A percentile compares a stretch with the other conserved stretches of the same genome.
These are phyloP conservation scores for Oryza officinalis DNA, from an alignment of 176 grass and related monocot genomes.

Conservation along the genomic window DNA sequence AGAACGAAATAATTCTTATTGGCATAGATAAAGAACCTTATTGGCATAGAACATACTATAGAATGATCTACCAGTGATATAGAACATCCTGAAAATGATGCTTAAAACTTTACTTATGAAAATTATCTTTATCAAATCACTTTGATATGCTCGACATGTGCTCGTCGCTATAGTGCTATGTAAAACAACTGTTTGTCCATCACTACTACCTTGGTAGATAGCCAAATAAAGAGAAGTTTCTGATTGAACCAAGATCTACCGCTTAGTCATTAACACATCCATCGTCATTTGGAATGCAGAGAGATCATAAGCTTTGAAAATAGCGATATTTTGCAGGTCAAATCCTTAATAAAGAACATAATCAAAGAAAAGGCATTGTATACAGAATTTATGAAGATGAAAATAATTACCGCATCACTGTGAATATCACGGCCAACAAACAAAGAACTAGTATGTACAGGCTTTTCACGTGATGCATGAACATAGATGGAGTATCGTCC, in stretches of 20 bases:
- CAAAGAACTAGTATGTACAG: conserved; percentile 80
- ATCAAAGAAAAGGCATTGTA: background rate
- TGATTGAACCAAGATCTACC: background rate
- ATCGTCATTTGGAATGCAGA: background rate
- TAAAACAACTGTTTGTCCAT: conserved; percentile 26
- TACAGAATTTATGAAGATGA: conserved; percentile 17
- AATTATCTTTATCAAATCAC: conserved; percentile 11
- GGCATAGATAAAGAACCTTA: background rate
- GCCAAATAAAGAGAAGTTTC: conserved; percentile 12
- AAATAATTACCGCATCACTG: conserved; percentile 69
- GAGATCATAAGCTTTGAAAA: conserved; percentile 13
- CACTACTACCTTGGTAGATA: conserved; percentile 14
- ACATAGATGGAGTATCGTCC: conserved; percentile 94
- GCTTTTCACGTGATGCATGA: conserved; percentile 83
- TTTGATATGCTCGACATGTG: conserved; percentile 6
- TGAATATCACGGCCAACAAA: conserved; percentile 88
- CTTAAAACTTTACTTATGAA: conserved; percentile 6
- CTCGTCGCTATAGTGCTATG: conserved; percentile 15
- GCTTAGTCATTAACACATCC: conserved; percentile 2
- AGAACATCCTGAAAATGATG: background rate
- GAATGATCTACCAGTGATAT: background rate
- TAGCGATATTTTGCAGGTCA: background rate
- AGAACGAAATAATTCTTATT: background rate
- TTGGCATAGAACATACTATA: background rate
- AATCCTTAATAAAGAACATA: background rate